These are phyloP conservation scores for Pichia ethanolica DNA, from an alignment of 805 yeast species.

Conservation along the genomic window DNA sequence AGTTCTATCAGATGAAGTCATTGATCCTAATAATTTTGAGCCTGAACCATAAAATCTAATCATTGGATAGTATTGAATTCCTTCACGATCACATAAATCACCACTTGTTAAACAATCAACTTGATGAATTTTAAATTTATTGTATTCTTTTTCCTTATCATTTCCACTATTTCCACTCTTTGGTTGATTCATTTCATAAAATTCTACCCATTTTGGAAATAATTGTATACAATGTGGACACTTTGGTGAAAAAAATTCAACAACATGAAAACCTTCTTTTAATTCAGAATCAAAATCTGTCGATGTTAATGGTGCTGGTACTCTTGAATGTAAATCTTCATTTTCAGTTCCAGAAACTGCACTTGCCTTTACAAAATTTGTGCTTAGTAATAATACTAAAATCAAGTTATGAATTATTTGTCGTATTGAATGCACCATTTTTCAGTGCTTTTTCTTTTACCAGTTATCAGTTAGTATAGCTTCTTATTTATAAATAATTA, in stretches of 20 bases:
- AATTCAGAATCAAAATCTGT: constrained; percentile 44
- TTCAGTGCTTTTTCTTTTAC: too few relatives aligned
- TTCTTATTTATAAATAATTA: too few relatives aligned
- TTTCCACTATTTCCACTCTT: constrained; percentile 40
- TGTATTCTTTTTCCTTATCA: constrained; percentile 35
- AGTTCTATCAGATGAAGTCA: constrained; percentile 35
- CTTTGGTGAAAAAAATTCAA: constrained; percentile 87
- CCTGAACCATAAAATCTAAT: constrained; percentile 61
- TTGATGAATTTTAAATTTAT: constrained; percentile 33
- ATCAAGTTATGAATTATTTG: too few relatives aligned
- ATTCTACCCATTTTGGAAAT: constrained; percentile 77
- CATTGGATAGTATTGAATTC: constrained; percentile 60
- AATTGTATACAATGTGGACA: constrained; percentile 75
- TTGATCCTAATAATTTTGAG: constrained; percentile 35
- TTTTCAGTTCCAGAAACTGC: background rate
- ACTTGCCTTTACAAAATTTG: background rate
- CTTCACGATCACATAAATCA: constrained; percentile 70
- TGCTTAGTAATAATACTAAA: background rate
- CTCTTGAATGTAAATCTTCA: constrained; percentile 6
- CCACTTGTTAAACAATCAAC: constrained; percentile 85
- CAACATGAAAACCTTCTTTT: constrained; percentile 55
- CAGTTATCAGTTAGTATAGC: too few relatives aligned
- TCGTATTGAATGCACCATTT: too few relatives aligned
- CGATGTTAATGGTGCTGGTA: constrained; percentile 47
- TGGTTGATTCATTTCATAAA: constrained; percentile 43